phyloP scores from a whole-genome alignment of 2,329 filamentous ascomycete genomes.

The Monosporascus sp. region DNA sequence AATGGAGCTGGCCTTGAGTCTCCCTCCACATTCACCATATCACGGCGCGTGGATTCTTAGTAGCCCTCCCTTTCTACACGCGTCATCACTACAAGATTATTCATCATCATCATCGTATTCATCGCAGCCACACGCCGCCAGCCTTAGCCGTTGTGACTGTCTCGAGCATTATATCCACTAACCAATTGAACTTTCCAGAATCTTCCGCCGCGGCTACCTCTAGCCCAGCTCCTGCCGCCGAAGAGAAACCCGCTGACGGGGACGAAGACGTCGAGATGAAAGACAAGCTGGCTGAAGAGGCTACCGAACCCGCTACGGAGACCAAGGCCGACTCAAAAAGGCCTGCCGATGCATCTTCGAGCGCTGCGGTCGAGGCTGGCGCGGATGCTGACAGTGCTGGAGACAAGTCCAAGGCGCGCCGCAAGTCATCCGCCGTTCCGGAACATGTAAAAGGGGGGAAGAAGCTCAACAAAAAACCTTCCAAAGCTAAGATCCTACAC shows the following conservation, averaged over 20 bases:
- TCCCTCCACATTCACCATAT: background rate
- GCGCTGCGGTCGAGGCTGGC: slow-evolving; percentile 9
- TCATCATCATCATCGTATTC: background rate
- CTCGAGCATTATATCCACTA: slow-evolving; percentile 1
- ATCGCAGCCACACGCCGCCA: background rate
- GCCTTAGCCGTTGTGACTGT: background rate
- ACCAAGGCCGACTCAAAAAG: slow-evolving; percentile 13
- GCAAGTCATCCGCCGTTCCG: slow-evolving; percentile 67
- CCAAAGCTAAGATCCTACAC: slow-evolving; percentile 63
- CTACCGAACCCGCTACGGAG: slow-evolving; percentile 11
- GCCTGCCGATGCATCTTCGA: slow-evolving; percentile 4
- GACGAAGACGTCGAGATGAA: slow-evolving; percentile 20
- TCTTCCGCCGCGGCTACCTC: background rate
- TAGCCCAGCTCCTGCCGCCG: slow-evolving; percentile 17
- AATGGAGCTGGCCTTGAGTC: background rate
- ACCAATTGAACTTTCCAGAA: slow-evolving; percentile 17
- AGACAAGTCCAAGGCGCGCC: slow-evolving; percentile 44
- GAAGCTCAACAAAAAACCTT: slow-evolving; percentile 82
- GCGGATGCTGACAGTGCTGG: slow-evolving; percentile 11
- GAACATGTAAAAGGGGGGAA: slow-evolving; percentile 55
- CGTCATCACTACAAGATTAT: background rate
- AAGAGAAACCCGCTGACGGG: slow-evolving; percentile 13
- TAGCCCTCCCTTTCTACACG: background rate
- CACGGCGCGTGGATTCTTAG: background rate
- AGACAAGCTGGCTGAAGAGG: slow-evolving; percentile 21